Evolutionary conservation across 495 filamentous ascomycete species (phyloP), one percentile per base, ranked within the genome.

Genomic region (Hyaloscypha hepaticicola): DNA sequence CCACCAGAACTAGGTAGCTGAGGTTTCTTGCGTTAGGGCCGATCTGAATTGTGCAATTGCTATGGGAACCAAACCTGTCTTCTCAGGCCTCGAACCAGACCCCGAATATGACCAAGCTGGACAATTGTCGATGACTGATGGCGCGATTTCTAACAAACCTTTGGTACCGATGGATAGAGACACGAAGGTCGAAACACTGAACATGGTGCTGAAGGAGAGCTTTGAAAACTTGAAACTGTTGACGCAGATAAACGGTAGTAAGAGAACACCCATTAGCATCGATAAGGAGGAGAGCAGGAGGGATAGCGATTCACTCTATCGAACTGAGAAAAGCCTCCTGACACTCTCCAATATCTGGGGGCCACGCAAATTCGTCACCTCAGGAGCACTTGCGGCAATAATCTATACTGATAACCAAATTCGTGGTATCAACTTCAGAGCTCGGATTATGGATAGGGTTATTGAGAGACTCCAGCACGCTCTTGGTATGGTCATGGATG

Each of bases 21-120:
- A 58, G 5, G 3, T 49, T 16, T 63, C 16, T 60, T 31, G 22
- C n/a, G 27, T 45, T n/a, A 65, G 63, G 63, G 55, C 63, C 11
- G 63, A 65, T 49, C 26, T 65, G 6, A 65, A 65, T 24, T 65
- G 63, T 38, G 63, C 63, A 25, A 65, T 51, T 41, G 48, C 63
- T 33, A 31, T 65, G 19, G 63, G 55, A 49, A 53, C 1, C 16
- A 16, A 65, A 12, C 55, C 63, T 14, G 1, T 65, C 6, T 65
- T 65, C 26, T 22, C 38, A 0, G 21, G 11, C 1, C 34, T 24
- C 58, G 55, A 58, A n/a, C 29, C 38, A 0, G 21, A 11, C 1
- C 34, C 7, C 58, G 26, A 56, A 22, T 8, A 21, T 28, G 21
- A 50, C 22, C 12, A 26, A 27, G 28, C 19, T 58, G 31, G 49